Evolutionary conservation across 2,329 filamentous ascomycete species (phyloP).

Genomic region (Phialocephala subalpina): DNA sequence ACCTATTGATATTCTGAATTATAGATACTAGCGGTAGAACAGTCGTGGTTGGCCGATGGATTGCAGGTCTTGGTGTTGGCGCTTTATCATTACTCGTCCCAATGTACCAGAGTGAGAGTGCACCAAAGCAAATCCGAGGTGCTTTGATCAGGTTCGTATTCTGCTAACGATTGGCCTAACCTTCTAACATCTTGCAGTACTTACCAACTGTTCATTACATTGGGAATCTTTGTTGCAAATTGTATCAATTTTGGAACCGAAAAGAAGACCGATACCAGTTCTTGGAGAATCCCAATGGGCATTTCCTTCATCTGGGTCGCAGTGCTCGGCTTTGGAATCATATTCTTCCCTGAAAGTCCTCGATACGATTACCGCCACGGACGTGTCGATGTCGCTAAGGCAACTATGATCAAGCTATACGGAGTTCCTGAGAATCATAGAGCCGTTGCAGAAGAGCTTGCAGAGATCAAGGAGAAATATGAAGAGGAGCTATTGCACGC

Average conservation of each 20-base stretch:
- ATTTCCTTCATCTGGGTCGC: slow-evolving; percentile 60
- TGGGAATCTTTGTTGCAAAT: slow-evolving; percentile 68
- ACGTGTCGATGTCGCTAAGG: slow-evolving; percentile 56
- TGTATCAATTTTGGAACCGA: slow-evolving; percentile 58
- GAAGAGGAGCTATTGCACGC: slow-evolving; percentile 78
- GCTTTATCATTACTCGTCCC: slow-evolving; percentile 69
- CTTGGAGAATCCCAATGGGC: slow-evolving; percentile 69
- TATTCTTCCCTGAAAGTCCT: slow-evolving; percentile 62
- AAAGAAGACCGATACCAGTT: slow-evolving; percentile 47
- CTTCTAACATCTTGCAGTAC: slow-evolving; percentile 50
- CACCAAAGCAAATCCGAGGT: slow-evolving; percentile 67
- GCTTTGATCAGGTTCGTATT: slow-evolving; percentile 56
- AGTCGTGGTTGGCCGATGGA: slow-evolving; percentile 66
- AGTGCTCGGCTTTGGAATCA: slow-evolving; percentile 59
- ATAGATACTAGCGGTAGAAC: not conserved
- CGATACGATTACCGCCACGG: slow-evolving; percentile 59
- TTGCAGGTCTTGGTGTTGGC: slow-evolving; percentile 72
- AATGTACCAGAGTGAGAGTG: slow-evolving; percentile 71
- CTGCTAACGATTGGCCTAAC: not conserved
- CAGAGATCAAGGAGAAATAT: slow-evolving; percentile 59
- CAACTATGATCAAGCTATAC: slow-evolving; percentile 59
- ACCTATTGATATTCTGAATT: not conserved
- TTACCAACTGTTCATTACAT: slow-evolving; percentile 76
- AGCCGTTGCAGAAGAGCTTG: slow-evolving; percentile 51
- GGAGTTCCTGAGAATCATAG: slow-evolving; percentile 53